Base-by-base conservation (phyloP, 805 yeast genomes). In the Yamadazyma akitaensis region DNA sequence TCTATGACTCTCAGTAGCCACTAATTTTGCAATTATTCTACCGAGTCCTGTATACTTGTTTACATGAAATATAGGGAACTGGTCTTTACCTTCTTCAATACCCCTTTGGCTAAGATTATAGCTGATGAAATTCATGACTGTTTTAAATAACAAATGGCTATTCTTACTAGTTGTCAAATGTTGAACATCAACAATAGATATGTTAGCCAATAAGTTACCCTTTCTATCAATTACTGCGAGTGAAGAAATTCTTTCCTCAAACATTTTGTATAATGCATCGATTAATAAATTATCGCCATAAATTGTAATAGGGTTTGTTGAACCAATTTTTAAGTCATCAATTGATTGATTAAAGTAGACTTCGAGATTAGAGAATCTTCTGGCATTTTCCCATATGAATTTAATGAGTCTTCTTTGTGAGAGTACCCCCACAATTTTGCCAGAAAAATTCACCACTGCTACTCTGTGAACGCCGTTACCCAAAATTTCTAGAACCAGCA, bases 381-480 rank as follows among this genome's bases (percentile, higher is more conserved):
- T 77, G 26, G 96, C 95, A 62, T 94, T 88, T 49, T 88, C 96
- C 97, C 98, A 92, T 46, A 92, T 70, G 63, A 80, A 92, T 57
- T 80, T 81, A 45, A 92, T 79, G 56, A 89, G 72, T 58, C 98
- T 80, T 63, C 99, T 82, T 69, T 92, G 99, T 0, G 97, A 88
- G 39, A 94, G 72, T 11, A 92, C 81, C 48, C 98, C 98, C 2
- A 85, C 81, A 42, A 91, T 81, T 49, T 75, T 73, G 19, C 77
- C 72, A 1, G 44, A 43, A 25, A 47, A 35, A 59, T 81, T 73
- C 18, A 85, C 76, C 46, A 91, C 87, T 10, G 97, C 96, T 17
- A 92, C 81, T 61, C 99, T 77, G 68, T 94, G 99, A 2, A 91
- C 96, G 17, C 99, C 99, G 34, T 87, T 80, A n/a, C 97, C 98